These are phyloP conservation scores for Phaseolus lunatus DNA, from an alignment of 306 rosid genomes.

Conservation along the genomic window DNA sequence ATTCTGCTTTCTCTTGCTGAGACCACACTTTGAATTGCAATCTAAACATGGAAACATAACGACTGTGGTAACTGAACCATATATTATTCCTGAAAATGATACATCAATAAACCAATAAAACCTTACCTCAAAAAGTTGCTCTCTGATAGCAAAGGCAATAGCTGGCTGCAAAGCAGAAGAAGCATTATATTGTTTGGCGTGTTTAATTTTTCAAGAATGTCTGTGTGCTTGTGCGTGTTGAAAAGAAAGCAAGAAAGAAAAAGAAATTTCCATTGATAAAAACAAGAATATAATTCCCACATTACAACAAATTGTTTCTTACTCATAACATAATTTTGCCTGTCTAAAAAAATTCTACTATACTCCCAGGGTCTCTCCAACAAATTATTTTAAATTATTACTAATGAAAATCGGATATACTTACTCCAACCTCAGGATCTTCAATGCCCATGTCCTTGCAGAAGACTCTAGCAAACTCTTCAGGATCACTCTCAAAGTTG, in stretches of 20 bases:
- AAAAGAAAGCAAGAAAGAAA: not conserved
- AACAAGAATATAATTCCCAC: slow-evolving; percentile 23
- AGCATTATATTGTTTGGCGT: slow-evolving; percentile 30
- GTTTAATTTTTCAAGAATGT: slow-evolving; percentile 21
- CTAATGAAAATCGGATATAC: slow-evolving; percentile 42
- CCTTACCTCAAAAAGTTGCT: slow-evolving; percentile 83
- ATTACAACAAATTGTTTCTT: slow-evolving; percentile 26
- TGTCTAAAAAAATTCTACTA: slow-evolving; percentile 8
- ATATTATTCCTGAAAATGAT: slow-evolving; percentile 5
- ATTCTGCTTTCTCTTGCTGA: slow-evolving; percentile 91
- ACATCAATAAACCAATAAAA: slow-evolving; percentile 29
- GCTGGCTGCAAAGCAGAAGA: slow-evolving; percentile 76
- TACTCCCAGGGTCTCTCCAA: not conserved
- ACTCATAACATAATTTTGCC: slow-evolving; percentile 6
- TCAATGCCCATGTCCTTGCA: slow-evolving; percentile 86
- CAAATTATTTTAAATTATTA: slow-evolving; percentile 3
- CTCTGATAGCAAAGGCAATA: slow-evolving; percentile 85
- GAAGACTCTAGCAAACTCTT: slow-evolving; percentile 86
- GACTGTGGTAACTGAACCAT: not conserved
- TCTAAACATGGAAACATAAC: slow-evolving; percentile 54
- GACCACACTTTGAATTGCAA: slow-evolving; percentile 86
- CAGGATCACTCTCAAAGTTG: slow-evolving; percentile 96
- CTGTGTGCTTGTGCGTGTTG: not conserved
- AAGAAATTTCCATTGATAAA: slow-evolving; percentile 2
- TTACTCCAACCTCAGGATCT: slow-evolving; percentile 97